Evolutionary conservation across 1,284 basidiomycete genomes (phyloP), one percentile per base, ranked within the genome.

Genomic region (Tremellales sp.): DNA sequence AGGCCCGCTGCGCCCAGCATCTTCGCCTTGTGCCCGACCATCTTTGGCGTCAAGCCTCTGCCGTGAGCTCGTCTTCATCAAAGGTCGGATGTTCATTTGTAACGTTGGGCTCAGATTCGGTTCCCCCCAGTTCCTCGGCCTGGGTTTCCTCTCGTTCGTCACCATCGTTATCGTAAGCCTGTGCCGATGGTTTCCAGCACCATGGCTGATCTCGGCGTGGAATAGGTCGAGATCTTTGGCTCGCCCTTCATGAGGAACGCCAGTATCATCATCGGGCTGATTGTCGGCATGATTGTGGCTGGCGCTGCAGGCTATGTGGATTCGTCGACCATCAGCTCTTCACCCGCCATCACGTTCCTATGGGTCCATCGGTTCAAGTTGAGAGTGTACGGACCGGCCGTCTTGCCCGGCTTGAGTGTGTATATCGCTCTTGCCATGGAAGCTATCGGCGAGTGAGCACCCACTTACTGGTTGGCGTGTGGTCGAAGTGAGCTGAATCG

Each of bases 111-210:
- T 8, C 19, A 39, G 37, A 9, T 39, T 39, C 37, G 37, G 37
- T 8, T 25, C 22, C 19, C 37, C 37, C 9, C 37, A 39, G 14
- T 43, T 48, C 31, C 29, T 90, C 39, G 86, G 88, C 3, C 79
- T 92, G 27, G 89, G 88, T 0, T 90, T 92, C 76, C 75, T 91
- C 18, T 83, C 82, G 0, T 91, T 91, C 70, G 64, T 83, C 41
- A 79, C 81, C 6, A 88, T 91, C 57, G 47, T 62, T 41, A 28
- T 60, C 9, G 57, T 54, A 34, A 25, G 49, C 29, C 12, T 16
- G 5, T n/a, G 12, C 22, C n/a, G 16, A 42, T 35, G n/a, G n/a
- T n/a, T 26, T 7, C 19, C 36, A 21, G 29, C 28, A 16, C 7
- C 19, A 19, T 10, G 14, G 24, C 2, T 2, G 21, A 29, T 10